phyloP scores from a whole-genome alignment of 331 rosid genomes.

The Cydonia oblonga region DNA sequence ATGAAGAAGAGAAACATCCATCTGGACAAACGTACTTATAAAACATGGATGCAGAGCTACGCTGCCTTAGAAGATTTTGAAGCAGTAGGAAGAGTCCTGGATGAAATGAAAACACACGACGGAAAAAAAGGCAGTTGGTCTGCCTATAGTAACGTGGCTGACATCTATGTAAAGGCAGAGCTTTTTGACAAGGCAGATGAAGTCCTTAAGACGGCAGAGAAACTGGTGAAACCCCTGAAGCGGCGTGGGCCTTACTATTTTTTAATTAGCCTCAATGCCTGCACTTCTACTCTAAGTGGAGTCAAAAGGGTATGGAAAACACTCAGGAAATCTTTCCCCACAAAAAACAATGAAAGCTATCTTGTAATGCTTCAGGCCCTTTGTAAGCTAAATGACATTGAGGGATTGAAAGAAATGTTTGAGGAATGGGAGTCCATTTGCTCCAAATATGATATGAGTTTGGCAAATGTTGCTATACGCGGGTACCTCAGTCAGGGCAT shows the following conservation, averaged over 20 bases:
- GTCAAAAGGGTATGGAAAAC: slow-evolving; percentile 58
- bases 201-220: slow-evolving; percentile 44
- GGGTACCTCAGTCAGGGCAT: slow-evolving; percentile 45
- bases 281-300: slow-evolving; percentile 43
- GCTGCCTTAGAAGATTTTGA: slow-evolving; percentile 34
- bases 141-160: slow-evolving; percentile 59
- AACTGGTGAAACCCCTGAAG: slow-evolving; percentile 21
- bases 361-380: slow-evolving; percentile 54
- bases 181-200: slow-evolving; percentile 48
- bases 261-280: slow-evolving; percentile 53
- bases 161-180: slow-evolving; percentile 53
- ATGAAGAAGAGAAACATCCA: slow-evolving; percentile 53
- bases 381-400: slow-evolving; percentile 40
- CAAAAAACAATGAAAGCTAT: slow-evolving; percentile 40
- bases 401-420: slow-evolving; percentile 41
- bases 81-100: slow-evolving; percentile 40
- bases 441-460: slow-evolving; percentile 39
- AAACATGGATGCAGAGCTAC: slow-evolving; percentile 66
- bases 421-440: slow-evolving; percentile 66
- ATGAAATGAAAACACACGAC: slow-evolving; percentile 46
- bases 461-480: slow-evolving; percentile 24
- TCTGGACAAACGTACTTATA: slow-evolving; percentile 24
- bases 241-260: slow-evolving; percentile 42
- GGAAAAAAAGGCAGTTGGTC: slow-evolving; percentile 35
- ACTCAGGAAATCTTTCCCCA: slow-evolving; percentile 33